phyloP scores from a whole-genome alignment of 2,329 filamentous ascomycete species.

The Botrytis byssoidea region DNA sequence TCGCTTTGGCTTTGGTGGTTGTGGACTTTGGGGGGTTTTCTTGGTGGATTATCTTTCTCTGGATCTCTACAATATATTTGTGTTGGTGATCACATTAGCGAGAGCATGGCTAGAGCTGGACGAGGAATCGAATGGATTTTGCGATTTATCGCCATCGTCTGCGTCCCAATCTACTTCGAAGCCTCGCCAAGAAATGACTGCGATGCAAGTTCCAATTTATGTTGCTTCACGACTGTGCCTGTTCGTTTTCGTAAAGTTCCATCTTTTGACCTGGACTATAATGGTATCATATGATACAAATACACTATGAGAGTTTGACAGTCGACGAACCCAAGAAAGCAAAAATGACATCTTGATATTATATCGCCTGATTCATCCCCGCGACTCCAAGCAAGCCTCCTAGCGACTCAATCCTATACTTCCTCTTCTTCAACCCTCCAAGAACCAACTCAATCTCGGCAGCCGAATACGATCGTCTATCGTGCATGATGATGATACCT shows the following conservation, averaged over 20 bases:
- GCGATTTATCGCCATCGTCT: neutral
- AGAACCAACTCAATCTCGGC: conserved; percentile 75
- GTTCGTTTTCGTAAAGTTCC: neutral
- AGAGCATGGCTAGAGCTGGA: neutral
- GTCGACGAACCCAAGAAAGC: neutral
- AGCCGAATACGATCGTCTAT: conserved; percentile 76
- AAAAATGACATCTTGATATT: neutral
- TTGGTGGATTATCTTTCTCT: neutral
- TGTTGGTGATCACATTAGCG: neutral
- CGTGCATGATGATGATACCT: conserved; percentile 82
- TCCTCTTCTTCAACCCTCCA: conserved; percentile 65
- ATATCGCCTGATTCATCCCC: conserved; percentile 1
- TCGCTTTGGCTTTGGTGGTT: neutral
- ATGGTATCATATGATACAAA: neutral
- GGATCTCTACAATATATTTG: neutral
- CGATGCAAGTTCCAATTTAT: neutral
- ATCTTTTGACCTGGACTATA: neutral
- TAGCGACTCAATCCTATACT: conserved; percentile 71
- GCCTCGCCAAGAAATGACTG: neutral
- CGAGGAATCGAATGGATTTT: neutral
- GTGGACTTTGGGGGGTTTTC: neutral
- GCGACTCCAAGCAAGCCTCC: conserved; percentile 57
- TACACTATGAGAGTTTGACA: neutral
- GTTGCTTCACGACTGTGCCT: neutral
- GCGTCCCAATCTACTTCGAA: neutral